Base-by-base conservation (phyloP, 2,329 filamentous ascomycete genomes). In the Diaporthe citri region DNA sequence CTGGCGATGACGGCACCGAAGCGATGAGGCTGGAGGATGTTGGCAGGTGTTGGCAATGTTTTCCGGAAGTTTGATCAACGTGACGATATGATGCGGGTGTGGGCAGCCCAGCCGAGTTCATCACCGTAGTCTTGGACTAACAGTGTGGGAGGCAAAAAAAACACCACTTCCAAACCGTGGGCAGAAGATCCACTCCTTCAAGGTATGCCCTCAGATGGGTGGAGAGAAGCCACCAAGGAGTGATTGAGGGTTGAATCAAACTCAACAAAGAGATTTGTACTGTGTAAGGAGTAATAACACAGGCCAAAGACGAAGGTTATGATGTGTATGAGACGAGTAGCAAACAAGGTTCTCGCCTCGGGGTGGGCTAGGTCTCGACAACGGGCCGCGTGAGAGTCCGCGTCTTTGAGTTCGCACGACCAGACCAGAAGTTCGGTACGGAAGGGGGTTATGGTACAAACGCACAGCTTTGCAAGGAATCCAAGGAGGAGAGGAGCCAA, bases 1-100 rank as follows among this genome's bases (percentile, higher is more conserved):
- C 70, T 76, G 69, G 57, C 59, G 62, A 74, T 75, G 75, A 76
- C 73, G 73, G 70, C 73, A 70, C 60, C 22, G 36, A 17, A 48
- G 73, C 28, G 43, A 51, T 43, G 31, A 48, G 12, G 28, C 51
- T 4, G 39, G 31, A 39, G 12, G 39, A 69, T 48, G 60, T 70
- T 69, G 60, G 62, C 25, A 69, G 62, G 7, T 51, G 60, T 70
- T 70, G 56, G 72, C 20, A 72, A 72, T 72, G 52, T 39, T n/a
- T 36, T 46, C 22, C 46, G 39, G 10, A 13, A 2, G 52, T 69
- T 69, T 43, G 72, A 69, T 62, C 62, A 28, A 17, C 6, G 25
- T 70, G 72, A 59, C 46, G 64, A 71, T 56, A 71, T 71, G 72
- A 22, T 39, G 64, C 34, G 72, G 70, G 20, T 46, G 46, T 43